Evolutionary conservation across 2,329 filamentous ascomycete species (phyloP).

Genomic region (Diaporthe amygdali): DNA sequence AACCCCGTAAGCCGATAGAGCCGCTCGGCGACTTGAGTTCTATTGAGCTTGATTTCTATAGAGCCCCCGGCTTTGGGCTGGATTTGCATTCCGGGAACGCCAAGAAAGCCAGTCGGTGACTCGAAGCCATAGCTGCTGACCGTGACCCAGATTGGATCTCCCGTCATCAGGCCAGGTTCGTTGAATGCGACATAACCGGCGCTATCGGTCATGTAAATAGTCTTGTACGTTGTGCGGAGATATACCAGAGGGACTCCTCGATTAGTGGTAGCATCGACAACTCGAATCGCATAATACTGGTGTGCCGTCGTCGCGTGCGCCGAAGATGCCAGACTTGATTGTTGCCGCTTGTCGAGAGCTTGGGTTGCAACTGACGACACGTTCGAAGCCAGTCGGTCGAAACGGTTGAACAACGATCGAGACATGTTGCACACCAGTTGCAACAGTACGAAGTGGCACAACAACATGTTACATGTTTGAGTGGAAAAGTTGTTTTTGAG

Average conservation of each 20-base stretch:
- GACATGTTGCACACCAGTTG: neutral
- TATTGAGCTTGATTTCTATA: constrained; percentile 22
- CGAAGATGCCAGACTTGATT: neutral
- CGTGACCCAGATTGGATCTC: constrained; percentile 22
- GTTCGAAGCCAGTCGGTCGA: constrained; percentile 21
- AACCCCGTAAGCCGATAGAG: constrained; percentile 24
- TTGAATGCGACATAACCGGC: constrained; percentile 26
- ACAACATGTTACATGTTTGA: neutral
- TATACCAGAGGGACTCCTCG: constrained; percentile 22
- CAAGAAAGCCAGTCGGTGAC: constrained; percentile 21
- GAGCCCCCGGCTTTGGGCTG: neutral
- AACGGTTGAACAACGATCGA: constrained; percentile 9
- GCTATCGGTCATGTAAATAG: constrained; percentile 25
- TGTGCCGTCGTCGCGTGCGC: neutral
- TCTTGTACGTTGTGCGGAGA: constrained; percentile 22
- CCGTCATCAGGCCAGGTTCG: constrained; percentile 23
- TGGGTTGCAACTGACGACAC: constrained; percentile 9
- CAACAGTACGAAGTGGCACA: neutral
- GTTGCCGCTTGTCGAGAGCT: neutral
- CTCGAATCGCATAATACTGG: constrained; percentile 18
- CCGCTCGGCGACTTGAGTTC: constrained; percentile 20
- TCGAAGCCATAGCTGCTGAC: constrained; percentile 26
- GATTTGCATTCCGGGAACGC: constrained; percentile 14
- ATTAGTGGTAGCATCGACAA: constrained; percentile 16
- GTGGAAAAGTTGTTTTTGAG: too few relatives aligned